phyloP scores from a whole-genome alignment of 1,139 yeast genomes.

The Suhomyces choctaworum region DNA sequence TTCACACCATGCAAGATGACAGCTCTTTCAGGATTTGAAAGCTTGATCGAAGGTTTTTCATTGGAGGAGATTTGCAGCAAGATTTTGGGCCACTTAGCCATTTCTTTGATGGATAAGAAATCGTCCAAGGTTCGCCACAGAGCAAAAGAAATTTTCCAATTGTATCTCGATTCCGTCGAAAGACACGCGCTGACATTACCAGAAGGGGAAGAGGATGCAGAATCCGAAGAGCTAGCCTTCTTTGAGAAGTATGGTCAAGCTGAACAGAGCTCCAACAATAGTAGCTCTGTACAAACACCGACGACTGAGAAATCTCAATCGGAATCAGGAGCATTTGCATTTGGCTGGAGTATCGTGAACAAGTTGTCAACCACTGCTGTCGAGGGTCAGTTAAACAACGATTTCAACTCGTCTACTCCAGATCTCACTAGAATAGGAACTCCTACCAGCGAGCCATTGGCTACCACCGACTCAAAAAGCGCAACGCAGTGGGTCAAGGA shows the following conservation, averaged over 20 bases:
- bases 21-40: slow-evolving; percentile 73
- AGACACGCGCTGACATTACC: slow-evolving; percentile 60
- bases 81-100: slow-evolving; percentile 83
- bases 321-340: slow-evolving; percentile 17
- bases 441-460: slow-evolving; percentile 21
- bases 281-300: not conserved
- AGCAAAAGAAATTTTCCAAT: slow-evolving; percentile 66
- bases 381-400: slow-evolving; percentile 38
- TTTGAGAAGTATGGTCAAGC: slow-evolving; percentile 28
- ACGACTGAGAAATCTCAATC: slow-evolving; percentile 1
- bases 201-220: slow-evolving; percentile 43
- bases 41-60: slow-evolving; percentile 63
- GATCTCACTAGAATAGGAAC: slow-evolving; percentile 35
- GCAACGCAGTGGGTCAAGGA: slow-evolving; percentile 7
- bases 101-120: slow-evolving; percentile 75
- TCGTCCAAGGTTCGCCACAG: slow-evolving; percentile 64
- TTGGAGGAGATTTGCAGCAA: slow-evolving; percentile 79
- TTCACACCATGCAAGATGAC: slow-evolving; percentile 75
- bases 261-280: slow-evolving; percentile 5
- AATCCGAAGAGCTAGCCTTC: slow-evolving; percentile 30
- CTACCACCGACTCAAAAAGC: not conserved
- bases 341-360: slow-evolving; percentile 44
- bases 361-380: slow-evolving; percentile 34
- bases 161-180: slow-evolving; percentile 65
- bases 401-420: slow-evolving; percentile 44